phyloP scores from a whole-genome alignment of 345 rosid species.

The Isatis tinctoria region DNA sequence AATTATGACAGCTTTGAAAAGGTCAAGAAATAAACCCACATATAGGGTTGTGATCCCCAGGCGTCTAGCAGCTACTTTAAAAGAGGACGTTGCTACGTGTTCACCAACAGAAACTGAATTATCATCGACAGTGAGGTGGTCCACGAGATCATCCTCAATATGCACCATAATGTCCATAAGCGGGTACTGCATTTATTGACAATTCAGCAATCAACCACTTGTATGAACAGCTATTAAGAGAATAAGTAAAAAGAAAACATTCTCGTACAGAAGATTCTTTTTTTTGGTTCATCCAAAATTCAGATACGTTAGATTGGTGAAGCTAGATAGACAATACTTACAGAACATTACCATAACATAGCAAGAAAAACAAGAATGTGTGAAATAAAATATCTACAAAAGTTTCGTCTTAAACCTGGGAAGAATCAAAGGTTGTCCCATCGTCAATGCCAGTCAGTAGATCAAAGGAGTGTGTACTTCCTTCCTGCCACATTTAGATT shows the following conservation, averaged over 20 bases:
- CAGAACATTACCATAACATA: neutral
- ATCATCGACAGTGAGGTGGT: conserved; percentile 43
- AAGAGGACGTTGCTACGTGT: conserved; percentile 40
- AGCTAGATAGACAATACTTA: neutral
- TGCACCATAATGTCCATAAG: conserved; percentile 70
- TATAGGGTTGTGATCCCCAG: conserved; percentile 76
- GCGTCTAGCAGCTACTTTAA: conserved; percentile 59
- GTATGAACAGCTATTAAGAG: neutral
- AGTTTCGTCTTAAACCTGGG: conserved; percentile 59
- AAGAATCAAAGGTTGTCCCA: conserved; percentile 66
- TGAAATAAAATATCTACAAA: neutral
- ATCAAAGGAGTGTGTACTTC: conserved; percentile 49
- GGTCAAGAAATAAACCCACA: conserved; percentile 47
- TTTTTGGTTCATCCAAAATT: neutral
- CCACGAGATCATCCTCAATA: conserved; percentile 65
- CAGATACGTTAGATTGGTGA: conserved; percentile 10
- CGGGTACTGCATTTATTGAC: conserved; percentile 54
- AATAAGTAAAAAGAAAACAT: neutral
- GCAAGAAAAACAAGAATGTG: neutral
- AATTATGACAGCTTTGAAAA: neutral
- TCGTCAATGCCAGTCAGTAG: conserved; percentile 65
- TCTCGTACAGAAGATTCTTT: neutral
- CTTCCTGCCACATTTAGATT: conserved; percentile 59
- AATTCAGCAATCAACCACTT: conserved; percentile 2
- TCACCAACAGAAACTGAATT: conserved; percentile 39